phyloP scores from a whole-genome alignment of 805 yeast species.

The Ogataea populi-albae region DNA sequence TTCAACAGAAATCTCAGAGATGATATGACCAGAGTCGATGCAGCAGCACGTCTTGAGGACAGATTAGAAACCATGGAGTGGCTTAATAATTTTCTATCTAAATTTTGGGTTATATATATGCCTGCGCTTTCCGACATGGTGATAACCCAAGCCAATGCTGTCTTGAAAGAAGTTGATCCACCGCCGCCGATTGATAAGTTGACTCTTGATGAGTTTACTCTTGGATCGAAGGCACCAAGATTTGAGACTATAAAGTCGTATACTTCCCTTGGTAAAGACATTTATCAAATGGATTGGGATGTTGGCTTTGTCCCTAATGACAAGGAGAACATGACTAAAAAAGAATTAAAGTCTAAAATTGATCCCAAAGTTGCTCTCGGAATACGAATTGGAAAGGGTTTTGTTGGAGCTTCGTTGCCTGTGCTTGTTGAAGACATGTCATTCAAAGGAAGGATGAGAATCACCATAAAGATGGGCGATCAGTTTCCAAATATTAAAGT shows the following conservation, averaged over 20 bases:
- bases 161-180: slow-evolving; percentile 68
- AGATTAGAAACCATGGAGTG: slow-evolving; percentile 75
- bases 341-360: slow-evolving; percentile 63
- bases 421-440: slow-evolving; percentile 79
- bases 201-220: slow-evolving; percentile 70
- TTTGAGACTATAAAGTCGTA: slow-evolving; percentile 70
- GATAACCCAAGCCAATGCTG: slow-evolving; percentile 62
- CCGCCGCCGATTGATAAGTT: slow-evolving; percentile 79
- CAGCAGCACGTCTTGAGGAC: slow-evolving; percentile 61
- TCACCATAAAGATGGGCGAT: slow-evolving; percentile 58
- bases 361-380: slow-evolving; percentile 82
- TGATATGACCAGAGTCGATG: slow-evolving; percentile 64
- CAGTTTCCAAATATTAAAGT: slow-evolving; percentile 76
- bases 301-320: slow-evolving; percentile 80
- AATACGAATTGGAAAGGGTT: slow-evolving; percentile 76
- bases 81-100: slow-evolving; percentile 72
- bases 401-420: slow-evolving; percentile 74
- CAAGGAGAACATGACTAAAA: slow-evolving; percentile 78
- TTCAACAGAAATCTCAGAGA: slow-evolving; percentile 72
- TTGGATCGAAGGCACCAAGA: slow-evolving; percentile 79
- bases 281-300: slow-evolving; percentile 81
- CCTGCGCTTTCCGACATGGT: slow-evolving; percentile 79
- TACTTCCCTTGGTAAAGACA: slow-evolving; percentile 63
- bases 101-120: slow-evolving; percentile 88
- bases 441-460: slow-evolving; percentile 64